Conservation (phyloP, 1,139 yeast species). For the Suzukiozyma palmioleophila region DNA sequence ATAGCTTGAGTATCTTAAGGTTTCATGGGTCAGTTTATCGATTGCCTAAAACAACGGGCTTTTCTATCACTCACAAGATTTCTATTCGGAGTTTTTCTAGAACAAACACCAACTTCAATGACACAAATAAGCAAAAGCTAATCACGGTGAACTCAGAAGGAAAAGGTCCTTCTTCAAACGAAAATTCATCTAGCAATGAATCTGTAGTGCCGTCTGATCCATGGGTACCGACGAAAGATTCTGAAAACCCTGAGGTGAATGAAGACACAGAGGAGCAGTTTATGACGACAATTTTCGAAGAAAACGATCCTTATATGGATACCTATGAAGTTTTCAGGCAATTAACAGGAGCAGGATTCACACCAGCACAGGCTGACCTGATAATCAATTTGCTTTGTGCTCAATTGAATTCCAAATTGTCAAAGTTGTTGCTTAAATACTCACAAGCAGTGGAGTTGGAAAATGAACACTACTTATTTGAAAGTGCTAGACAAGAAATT, state of each 20-base stretch:
- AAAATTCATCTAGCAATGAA: no score
- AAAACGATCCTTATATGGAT: constrained; percentile 49
- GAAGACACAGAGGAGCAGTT: constrained; percentile 12
- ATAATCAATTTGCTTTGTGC: constrained; percentile 47
- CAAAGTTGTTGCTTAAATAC: constrained; percentile 53
- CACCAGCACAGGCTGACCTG: constrained; percentile 48
- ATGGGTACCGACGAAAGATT: no score
- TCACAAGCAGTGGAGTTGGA: constrained; percentile 71
- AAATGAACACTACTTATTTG: constrained; percentile 82
- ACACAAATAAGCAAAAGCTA: no score
- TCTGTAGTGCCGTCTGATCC: no score
- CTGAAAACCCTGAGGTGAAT: no score
- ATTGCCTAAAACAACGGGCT: neutral
- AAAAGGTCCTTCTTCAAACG: no score
- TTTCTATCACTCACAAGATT: no score
- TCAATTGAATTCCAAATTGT: constrained; percentile 51
- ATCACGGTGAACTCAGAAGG: no score
- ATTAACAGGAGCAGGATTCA: constrained; percentile 45
- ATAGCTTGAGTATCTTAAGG: neutral
- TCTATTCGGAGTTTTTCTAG: no score
- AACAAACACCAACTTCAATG: no score
- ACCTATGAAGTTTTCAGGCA: constrained; percentile 44
- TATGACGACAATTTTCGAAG: constrained; percentile 33
- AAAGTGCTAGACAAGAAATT: constrained; percentile 89
- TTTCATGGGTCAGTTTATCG: neutral